Conservation (phyloP, 352 stramenopile genomes). For the Phytophthora pini region DNA sequence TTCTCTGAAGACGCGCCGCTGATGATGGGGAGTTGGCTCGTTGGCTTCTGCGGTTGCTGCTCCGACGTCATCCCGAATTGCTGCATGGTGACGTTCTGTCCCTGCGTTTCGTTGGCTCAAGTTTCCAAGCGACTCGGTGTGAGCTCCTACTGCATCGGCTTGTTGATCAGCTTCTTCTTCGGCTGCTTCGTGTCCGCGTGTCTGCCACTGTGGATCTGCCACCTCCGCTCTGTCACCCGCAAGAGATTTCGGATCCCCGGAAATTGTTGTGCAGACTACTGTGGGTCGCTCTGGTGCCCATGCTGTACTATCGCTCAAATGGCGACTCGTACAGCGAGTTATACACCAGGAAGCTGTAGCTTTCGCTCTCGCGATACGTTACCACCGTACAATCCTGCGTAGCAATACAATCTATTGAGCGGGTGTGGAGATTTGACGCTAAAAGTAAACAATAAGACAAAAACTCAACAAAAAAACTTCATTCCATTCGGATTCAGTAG, state of each 20-base stretch:
- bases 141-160: constrained; percentile 27
- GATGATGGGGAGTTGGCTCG: constrained; percentile 33
- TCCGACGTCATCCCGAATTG: constrained; percentile 46
- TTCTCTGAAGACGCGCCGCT: constrained; percentile 26
- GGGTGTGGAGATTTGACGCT: not conserved
- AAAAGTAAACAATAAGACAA: constrained; percentile 15
- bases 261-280: constrained; percentile 39
- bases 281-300: constrained; percentile 44
- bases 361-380: constrained; percentile 44
- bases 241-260: constrained; percentile 54
- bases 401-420: constrained; percentile 1
- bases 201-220: constrained; percentile 37
- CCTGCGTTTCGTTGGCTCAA: constrained; percentile 46
- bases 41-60: constrained; percentile 35
- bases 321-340: constrained; percentile 58
- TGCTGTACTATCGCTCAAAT: constrained; percentile 66
- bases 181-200: constrained; percentile 19
- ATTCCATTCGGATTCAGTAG: constrained; percentile 29
- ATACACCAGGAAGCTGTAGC: constrained; percentile 50
- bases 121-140: constrained; percentile 39
- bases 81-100: constrained; percentile 46
- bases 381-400: constrained; percentile 32
- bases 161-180: constrained; percentile 25
- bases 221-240: constrained; percentile 46
- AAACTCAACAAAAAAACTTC: not conserved